Base-by-base conservation (phyloP, 139 green algal species). In the Asterochloris erici region DNA sequence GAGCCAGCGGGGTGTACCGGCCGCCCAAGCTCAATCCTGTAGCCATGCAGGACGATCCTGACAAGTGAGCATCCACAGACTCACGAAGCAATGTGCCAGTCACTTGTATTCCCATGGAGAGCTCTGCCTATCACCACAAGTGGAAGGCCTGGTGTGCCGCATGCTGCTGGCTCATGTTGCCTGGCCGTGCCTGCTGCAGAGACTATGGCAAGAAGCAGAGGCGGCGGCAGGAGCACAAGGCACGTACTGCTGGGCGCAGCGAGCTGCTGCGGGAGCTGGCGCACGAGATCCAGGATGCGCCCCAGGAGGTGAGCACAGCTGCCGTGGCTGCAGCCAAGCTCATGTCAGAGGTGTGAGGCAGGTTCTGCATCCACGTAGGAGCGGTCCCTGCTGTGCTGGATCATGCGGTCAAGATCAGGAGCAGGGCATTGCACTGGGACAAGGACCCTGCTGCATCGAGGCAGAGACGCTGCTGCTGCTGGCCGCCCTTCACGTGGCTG, bases 1-100 rank as follows among this genome's bases (percentile, higher is more conserved):
- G 63, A 70, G 84, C 60, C 47, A 61, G 54, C 14, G 94, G 92
- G 29, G 86, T 95, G 75, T 99, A 99, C 89, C 85, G 92, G 6
- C 92, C 97, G 13, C 97, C 97, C 12, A 93, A 90, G 84, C 90
- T 98, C 68, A 94, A 93, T 76, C 92, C 96, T 0, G 86, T 91
- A 12, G 88, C 92, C 14, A 98, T 99, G 95, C 88, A 93, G 71
- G 90, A 87, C 38, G 87, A 89, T 15, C 83, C 83, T 26, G 83
- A 86, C 83, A 86, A 73, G 81, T 54, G 6, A 54, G 38, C 38
- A 54, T 54, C 38, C 38, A 54, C 38, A 54, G 2, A 54, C 38
- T 54, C 38, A 54, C 6, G 38, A 54, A 10, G 2, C 38, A 54
- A 54, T 61, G n/a, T 24, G 47, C 14, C 24, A 14, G 38, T 29